These are phyloP conservation scores for Aspergillus candidus DNA, from an alignment of 2,329 filamentous ascomycete species.

Conservation along the genomic window DNA sequence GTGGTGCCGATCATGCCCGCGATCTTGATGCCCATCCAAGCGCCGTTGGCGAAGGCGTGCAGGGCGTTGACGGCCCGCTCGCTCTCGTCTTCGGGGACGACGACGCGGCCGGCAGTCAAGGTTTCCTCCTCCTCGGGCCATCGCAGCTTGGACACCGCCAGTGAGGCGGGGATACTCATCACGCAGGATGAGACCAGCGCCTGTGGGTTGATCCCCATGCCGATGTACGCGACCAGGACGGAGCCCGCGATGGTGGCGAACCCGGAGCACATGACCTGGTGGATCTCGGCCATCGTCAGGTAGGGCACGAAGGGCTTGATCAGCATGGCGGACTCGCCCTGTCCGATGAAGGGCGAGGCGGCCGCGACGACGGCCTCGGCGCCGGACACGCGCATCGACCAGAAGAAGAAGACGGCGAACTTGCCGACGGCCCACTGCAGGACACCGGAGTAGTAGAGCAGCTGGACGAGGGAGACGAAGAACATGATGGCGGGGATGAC, in stretches of 20 bases:
- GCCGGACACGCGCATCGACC: slow-evolving; percentile 77
- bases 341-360: slow-evolving; percentile 88
- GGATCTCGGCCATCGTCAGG: slow-evolving; percentile 79
- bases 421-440: slow-evolving; percentile 88
- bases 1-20: slow-evolving; percentile 74
- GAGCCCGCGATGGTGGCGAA: slow-evolving; percentile 90
- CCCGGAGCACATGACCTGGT: slow-evolving; percentile 88
- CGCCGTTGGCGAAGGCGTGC: slow-evolving; percentile 77
- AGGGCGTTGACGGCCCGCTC: slow-evolving; percentile 67
- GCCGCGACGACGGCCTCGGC: slow-evolving; percentile 91
- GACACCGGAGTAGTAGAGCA: slow-evolving; percentile 72
- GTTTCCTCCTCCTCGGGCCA: slow-evolving; percentile 85
- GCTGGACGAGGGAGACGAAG: slow-evolving; percentile 87
- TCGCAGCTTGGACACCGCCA: slow-evolving; percentile 82
- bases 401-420: slow-evolving; percentile 87
- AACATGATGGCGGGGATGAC: slow-evolving; percentile 93
- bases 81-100: slow-evolving; percentile 73
- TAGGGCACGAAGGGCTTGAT: slow-evolving; percentile 81
- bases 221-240: slow-evolving; percentile 79
- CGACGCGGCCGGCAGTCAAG: slow-evolving; percentile 71
- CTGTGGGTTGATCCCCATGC: slow-evolving; percentile 74
- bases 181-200: slow-evolving; percentile 86
- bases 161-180: slow-evolving; percentile 89
- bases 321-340: slow-evolving; percentile 89
- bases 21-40: slow-evolving; percentile 81